Conservation (phyloP, 495 filamentous ascomycete species). For the Aspergillus heteromorphus region DNA sequence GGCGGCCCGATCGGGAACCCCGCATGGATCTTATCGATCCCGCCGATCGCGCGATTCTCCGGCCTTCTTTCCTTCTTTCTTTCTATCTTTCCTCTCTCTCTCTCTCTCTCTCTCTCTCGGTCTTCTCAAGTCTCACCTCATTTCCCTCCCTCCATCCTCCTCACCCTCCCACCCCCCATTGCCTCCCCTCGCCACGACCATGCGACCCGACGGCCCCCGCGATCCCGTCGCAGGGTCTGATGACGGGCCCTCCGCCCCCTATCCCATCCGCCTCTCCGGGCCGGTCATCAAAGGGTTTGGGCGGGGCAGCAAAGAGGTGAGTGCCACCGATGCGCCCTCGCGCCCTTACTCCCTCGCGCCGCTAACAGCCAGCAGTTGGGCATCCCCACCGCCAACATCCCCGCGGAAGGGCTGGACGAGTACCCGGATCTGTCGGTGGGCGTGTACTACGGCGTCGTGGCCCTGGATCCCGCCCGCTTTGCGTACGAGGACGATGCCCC, state of each 20-base stretch:
- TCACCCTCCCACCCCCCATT: background rate
- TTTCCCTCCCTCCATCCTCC: background rate
- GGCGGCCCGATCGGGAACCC: background rate
- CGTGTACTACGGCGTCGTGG: slow-evolving; percentile 88
- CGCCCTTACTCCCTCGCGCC: background rate
- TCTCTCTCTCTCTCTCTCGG: background rate
- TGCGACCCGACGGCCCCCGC: slow-evolving; percentile 45
- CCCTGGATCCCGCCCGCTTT: slow-evolving; percentile 44
- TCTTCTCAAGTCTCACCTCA: background rate
- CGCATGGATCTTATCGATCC: background rate
- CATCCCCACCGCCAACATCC: slow-evolving; percentile 96
- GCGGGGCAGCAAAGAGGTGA: slow-evolving; percentile 79
- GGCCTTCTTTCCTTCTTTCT: slow-evolving; percentile 2
- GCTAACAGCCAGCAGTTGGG: slow-evolving; percentile 54
- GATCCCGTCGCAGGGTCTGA: slow-evolving; percentile 63
- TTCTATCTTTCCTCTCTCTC: slow-evolving; percentile 3
- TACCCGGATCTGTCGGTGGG: slow-evolving; percentile 66
- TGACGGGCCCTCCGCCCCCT: slow-evolving; percentile 67
- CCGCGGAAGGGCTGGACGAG: slow-evolving; percentile 68
- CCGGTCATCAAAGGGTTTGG: slow-evolving; percentile 90
- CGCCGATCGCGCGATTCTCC: background rate
- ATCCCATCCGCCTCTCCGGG: slow-evolving; percentile 74
- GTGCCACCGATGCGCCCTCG: background rate
- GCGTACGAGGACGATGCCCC: slow-evolving; percentile 27
- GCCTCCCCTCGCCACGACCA: slow-evolving; percentile 13